Base-by-base conservation (phyloP, 352 stramenopile genomes). In the Blastocystis sp. region DNA sequence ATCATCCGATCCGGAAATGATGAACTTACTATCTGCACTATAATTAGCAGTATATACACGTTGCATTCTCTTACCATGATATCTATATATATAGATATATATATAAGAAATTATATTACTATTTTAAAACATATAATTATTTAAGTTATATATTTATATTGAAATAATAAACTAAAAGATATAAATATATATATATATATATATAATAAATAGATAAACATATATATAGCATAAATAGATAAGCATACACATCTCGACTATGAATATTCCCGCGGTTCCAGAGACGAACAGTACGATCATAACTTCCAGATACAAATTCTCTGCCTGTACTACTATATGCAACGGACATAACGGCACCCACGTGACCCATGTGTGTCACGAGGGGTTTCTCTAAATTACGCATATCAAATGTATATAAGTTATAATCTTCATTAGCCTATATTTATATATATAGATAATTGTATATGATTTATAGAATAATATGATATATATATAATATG, bases 61-160 rank as follows among this genome's bases (percentile, higher is more conserved):
- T 74, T 99, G 92, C 92, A 99, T 99, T 46, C 92, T 83, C 70
- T 95, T 95, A 3, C 89, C 87, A 72, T 98, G 88, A 71, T 99
- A 98, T 44, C 49, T 59, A 52, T 24, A 13, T 10, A 3, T 54
- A 4, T 37, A 13, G 13, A 3, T 4, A 5, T 0, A 7, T 24
- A n/a, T 16, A 19, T 16, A n/a, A 6, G 16, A 21, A 9, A 21
- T 18, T 45, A 59, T n/a, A n/a, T n/a, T n/a, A n/a, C n/a, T n/a
- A n/a, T n/a, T n/a, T n/a, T n/a, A n/a, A n/a, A n/a, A n/a, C n/a
- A n/a, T n/a, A n/a, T n/a, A n/a, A n/a, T n/a, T n/a, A n/a, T n/a
- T n/a, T n/a, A n/a, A n/a, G n/a, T n/a, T n/a, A n/a, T n/a, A n/a
- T n/a, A n/a, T n/a, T n/a, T n/a, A n/a, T n/a, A n/a, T n/a, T n/a